Evolutionary conservation across 1,284 basidiomycete genomes (phyloP).

Genomic region (Nidula niveotomentosa): DNA sequence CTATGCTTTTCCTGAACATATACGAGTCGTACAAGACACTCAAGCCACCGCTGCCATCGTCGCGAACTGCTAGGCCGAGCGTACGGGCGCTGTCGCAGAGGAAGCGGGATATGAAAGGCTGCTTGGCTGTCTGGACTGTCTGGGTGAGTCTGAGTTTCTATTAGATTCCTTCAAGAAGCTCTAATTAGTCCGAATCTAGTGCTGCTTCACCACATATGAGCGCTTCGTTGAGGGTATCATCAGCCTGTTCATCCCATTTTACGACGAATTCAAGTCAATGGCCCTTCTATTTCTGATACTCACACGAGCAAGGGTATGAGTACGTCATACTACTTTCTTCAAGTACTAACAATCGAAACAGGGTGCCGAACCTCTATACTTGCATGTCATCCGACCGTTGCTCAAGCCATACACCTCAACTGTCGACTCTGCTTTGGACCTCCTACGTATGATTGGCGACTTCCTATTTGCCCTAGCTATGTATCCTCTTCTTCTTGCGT

Average conservation of each 20-base stretch:
- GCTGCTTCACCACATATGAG: constrained; percentile 65
- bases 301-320: constrained; percentile 69
- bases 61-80: constrained; percentile 62
- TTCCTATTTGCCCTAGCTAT: constrained; percentile 55
- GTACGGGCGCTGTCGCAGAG: constrained; percentile 66
- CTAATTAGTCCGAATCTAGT: constrained; percentile 32
- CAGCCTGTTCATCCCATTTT: constrained; percentile 74
- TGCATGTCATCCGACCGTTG: constrained; percentile 71
- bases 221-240: constrained; percentile 59
- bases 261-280: constrained; percentile 74
- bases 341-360: constrained; percentile 24
- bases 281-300: constrained; percentile 69
- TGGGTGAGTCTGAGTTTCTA: constrained; percentile 54
- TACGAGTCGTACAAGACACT: constrained; percentile 83
- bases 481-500: constrained; percentile 48
- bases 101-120: constrained; percentile 82
- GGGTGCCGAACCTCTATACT: constrained; percentile 79
- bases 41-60: constrained; percentile 60
- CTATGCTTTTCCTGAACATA: constrained; percentile 74
- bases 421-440: constrained; percentile 60
- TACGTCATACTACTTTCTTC: neutral
- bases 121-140: constrained; percentile 78
- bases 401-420: constrained; percentile 66
- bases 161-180: neutral
- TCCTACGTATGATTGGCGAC: constrained; percentile 60